phyloP scores from a whole-genome alignment of 2,329 filamentous ascomycete species.

The Daldinia eschscholtzii region DNA sequence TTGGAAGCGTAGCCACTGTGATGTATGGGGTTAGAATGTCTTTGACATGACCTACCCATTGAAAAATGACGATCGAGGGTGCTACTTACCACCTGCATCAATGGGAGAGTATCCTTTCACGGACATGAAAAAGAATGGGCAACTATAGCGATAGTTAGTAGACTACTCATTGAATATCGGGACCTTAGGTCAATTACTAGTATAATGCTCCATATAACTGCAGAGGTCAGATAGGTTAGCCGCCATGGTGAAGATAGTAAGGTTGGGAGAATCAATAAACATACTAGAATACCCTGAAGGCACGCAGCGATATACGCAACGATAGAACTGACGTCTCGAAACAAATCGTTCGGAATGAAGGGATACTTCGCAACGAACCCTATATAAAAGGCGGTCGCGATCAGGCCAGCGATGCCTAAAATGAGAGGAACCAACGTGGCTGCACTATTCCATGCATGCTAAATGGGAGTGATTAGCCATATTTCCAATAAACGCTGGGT shows the following conservation, averaged over 20 bases:
- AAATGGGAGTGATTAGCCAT: no score
- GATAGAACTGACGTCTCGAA: neutral
- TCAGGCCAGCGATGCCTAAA: neutral
- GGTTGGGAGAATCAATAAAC: no score
- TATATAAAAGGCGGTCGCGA: neutral
- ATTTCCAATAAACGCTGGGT: no score
- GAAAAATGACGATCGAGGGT: neutral
- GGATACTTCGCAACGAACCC: neutral
- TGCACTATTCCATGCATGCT: neutral
- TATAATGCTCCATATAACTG: neutral
- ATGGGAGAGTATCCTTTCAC: neutral
- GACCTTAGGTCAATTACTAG: no score
- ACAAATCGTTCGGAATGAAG: neutral
- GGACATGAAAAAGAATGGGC: neutral
- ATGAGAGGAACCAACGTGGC: neutral
- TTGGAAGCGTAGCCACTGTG: no score
- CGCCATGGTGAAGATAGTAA: no score
- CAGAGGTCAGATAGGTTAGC: neutral
- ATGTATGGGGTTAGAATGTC: no score
- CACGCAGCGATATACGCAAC: neutral
- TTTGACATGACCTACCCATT: no score
- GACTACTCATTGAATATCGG: no score
- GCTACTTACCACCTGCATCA: neutral
- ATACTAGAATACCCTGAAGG: neutral
- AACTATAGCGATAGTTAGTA: neutral